These are phyloP conservation scores for Xerocomus brunneocitrinus DNA, from an alignment of 768 basidiomycete species.

Conservation along the genomic window DNA sequence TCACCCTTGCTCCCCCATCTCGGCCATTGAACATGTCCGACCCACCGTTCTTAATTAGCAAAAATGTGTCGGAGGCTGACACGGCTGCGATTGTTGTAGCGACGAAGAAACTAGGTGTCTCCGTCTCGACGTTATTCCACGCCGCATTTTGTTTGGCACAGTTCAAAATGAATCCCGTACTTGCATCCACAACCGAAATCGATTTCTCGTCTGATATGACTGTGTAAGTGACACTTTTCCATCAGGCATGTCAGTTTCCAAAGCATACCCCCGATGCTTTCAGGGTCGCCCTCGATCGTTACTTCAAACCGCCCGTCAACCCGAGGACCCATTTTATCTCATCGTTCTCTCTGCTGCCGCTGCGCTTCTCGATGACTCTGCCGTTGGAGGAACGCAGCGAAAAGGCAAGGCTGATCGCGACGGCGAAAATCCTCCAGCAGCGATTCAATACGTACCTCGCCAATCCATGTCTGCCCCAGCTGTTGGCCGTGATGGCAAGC, in stretches of 20 bases:
- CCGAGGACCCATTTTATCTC: conserved; percentile 19
- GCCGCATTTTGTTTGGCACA: conserved; percentile 23
- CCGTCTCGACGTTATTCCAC: conserved; percentile 16
- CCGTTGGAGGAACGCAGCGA: conserved; percentile 6
- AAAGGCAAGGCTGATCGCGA: conserved; percentile 11
- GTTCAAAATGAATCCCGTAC: conserved; percentile 19
- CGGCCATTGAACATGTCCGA: conserved; percentile 6
- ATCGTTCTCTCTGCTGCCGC: conserved; percentile 9
- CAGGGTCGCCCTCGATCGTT: conserved; percentile 17
- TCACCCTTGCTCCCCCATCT: conserved; percentile 7
- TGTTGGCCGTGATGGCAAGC: neutral
- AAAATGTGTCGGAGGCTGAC: conserved; percentile 1
- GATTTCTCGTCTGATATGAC: conserved; percentile 9
- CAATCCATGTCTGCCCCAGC: conserved; percentile 15
- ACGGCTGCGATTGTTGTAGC: conserved; percentile 9
- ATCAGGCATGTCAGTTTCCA: neutral
- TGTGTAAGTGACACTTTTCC: conserved; percentile 7
- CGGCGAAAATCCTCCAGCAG: conserved; percentile 10
- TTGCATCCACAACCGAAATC: conserved; percentile 8
- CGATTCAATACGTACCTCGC: conserved; percentile 8
- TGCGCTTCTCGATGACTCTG: conserved; percentile 15
- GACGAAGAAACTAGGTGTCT: conserved; percentile 9
- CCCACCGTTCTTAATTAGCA: conserved; percentile 2
- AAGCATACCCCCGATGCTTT: neutral
- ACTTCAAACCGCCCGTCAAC: conserved; percentile 14